Evolutionary conservation across 2,329 filamentous ascomycete species (phyloP).

Genomic region (Davidsoniella neocaledoniae): DNA sequence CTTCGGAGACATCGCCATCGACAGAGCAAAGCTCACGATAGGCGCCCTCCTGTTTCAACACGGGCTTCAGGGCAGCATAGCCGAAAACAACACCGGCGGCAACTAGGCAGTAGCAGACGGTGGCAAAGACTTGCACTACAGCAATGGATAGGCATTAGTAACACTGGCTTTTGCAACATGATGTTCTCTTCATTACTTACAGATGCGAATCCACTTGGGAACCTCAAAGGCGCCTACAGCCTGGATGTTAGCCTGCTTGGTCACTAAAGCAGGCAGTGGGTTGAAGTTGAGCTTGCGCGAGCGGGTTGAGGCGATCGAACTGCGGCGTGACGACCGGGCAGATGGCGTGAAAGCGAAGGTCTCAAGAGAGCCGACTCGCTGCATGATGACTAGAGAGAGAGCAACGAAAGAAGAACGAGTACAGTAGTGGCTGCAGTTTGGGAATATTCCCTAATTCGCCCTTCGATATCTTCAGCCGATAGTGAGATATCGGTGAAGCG

Average conservation of each 20-base stretch:
- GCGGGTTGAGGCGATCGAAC: constrained; percentile 29
- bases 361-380: constrained; percentile 36
- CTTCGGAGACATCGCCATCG: constrained; percentile 12
- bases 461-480: no score
- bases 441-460: no score
- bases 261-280: constrained; percentile 28
- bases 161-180: no score
- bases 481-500: not conserved
- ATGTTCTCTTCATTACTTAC: constrained; percentile 21
- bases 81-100: constrained; percentile 60
- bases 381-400: constrained; percentile 17
- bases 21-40: constrained; percentile 46
- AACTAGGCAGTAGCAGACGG: constrained; percentile 24
- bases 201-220: constrained; percentile 34
- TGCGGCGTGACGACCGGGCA: constrained; percentile 22
- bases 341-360: constrained; percentile 28
- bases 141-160: no score
- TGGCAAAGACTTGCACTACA: constrained; percentile 23
- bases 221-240: constrained; percentile 37
- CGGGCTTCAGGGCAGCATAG: constrained; percentile 69
- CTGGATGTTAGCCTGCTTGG: constrained; percentile 24
- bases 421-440: no score
- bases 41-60: constrained; percentile 56
- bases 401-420: no score
- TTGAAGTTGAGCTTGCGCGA: constrained; percentile 36